phyloP scores from a whole-genome alignment of 2,329 filamentous ascomycete species.

The Apiospora rasikravindrae region DNA sequence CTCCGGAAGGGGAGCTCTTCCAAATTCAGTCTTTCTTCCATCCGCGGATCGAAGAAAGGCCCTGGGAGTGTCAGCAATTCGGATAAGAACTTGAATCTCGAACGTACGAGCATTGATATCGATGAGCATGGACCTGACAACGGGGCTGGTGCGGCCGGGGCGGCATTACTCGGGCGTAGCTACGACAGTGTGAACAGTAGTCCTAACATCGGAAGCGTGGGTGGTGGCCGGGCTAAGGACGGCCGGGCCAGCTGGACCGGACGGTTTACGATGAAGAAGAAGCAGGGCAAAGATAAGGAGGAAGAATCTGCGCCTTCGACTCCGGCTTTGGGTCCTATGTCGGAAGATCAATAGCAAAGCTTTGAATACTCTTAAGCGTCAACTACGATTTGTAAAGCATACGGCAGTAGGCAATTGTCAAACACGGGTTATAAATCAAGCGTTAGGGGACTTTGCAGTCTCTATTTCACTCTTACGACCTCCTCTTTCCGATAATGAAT shows the following conservation, averaged over 20 bases:
- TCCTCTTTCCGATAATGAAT: not conserved
- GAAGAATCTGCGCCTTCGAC: slow-evolving; percentile 36
- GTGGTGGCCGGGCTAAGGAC: slow-evolving; percentile 50
- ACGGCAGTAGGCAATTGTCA: slow-evolving; percentile 1
- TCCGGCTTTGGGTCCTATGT: slow-evolving; percentile 26
- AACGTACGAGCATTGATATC: slow-evolving; percentile 65
- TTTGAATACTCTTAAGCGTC: slow-evolving; percentile 1
- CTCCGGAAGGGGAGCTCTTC: slow-evolving; percentile 69
- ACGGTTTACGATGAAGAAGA: slow-evolving; percentile 65
- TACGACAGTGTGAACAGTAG: slow-evolving; percentile 63
- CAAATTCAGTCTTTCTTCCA: slow-evolving; percentile 67
- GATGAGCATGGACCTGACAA: slow-evolving; percentile 57
- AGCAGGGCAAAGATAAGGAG: slow-evolving; percentile 59
- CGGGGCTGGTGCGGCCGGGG: slow-evolving; percentile 26
- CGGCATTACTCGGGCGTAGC: slow-evolving; percentile 50
- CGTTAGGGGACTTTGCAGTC: not conserved
- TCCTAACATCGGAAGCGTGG: slow-evolving; percentile 59
- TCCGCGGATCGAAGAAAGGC: slow-evolving; percentile 60
- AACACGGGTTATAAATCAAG: not conserved
- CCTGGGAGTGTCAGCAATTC: slow-evolving; percentile 61
- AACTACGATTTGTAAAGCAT: slow-evolving; percentile 1
- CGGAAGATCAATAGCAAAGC: slow-evolving; percentile 9
- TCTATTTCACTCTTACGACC: slow-evolving; percentile 5
- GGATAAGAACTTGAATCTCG: slow-evolving; percentile 56
- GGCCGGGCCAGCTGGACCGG: slow-evolving; percentile 55